These are phyloP conservation scores for Przewalskia tangutica DNA, from an alignment of 257 asterid species.

Conservation along the genomic window DNA sequence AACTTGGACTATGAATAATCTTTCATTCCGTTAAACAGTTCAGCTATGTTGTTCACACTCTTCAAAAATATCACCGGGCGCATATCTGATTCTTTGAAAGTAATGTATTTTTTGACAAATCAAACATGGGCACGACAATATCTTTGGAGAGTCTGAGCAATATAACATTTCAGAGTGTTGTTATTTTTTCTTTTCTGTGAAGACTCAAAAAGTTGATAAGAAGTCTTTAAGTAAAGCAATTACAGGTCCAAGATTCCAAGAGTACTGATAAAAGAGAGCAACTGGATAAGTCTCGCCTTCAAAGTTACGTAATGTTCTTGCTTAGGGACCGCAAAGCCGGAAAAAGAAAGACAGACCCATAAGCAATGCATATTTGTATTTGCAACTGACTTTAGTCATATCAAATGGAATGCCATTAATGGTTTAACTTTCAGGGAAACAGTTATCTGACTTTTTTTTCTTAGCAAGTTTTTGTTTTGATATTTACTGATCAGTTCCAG, in stretches of 20 bases:
- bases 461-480: neutral
- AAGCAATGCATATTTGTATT: neutral
- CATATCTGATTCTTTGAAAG: too few relatives aligned
- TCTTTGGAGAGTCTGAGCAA: too few relatives aligned
- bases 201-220: slow-evolving; percentile 24
- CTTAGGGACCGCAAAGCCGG: neutral
- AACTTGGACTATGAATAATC: too few relatives aligned
- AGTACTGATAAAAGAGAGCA: slow-evolving; percentile 2
- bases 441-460: neutral
- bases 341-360: neutral
- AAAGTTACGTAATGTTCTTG: slow-evolving; percentile 23
- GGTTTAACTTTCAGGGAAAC: neutral
- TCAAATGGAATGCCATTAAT: too few relatives aligned
- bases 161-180: too few relatives aligned
- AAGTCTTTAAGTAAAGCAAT: slow-evolving; percentile 11
- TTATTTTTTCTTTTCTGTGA: slow-evolving; percentile 4
- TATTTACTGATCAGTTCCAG: neutral
- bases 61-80: too few relatives aligned
- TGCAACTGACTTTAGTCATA: neutral
- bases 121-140: too few relatives aligned
- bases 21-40: too few relatives aligned
- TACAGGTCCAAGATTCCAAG: slow-evolving; percentile 3
- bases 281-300: slow-evolving; percentile 32
- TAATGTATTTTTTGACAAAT: too few relatives aligned
- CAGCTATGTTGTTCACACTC: too few relatives aligned